Percentiles rank a stretch among this genome's conserved stretches.
Conservation (phyloP, 2,329 filamentous ascomycete genomes). For the Sporothrix humicola region DNA sequence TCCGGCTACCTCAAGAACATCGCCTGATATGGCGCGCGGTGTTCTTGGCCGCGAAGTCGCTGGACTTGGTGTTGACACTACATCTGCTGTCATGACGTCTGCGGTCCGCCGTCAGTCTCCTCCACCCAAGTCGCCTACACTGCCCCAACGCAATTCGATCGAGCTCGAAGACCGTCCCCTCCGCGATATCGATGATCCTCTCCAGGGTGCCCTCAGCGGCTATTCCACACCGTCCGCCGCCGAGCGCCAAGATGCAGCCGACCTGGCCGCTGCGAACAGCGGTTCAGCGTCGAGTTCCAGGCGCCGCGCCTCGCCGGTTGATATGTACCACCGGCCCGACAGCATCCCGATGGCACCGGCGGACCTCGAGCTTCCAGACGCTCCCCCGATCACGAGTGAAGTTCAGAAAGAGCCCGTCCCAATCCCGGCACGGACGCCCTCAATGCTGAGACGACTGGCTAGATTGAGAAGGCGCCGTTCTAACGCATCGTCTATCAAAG, state of each 20-base stretch:
- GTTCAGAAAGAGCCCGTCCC: slow-evolving; percentile 34
- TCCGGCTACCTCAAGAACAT: background rate
- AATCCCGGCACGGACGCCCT: slow-evolving; percentile 31
- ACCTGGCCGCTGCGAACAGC: background rate
- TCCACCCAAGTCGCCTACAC: background rate
- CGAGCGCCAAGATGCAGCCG: background rate
- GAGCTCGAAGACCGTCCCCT: slow-evolving; percentile 3
- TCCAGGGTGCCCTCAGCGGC: background rate
- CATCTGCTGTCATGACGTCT: slow-evolving; percentile 62
- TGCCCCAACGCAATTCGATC: background rate
- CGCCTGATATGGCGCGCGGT: slow-evolving; percentile 61
- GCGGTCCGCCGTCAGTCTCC: slow-evolving; percentile 55
- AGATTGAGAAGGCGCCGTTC: slow-evolving; percentile 46
- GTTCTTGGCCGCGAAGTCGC: slow-evolving; percentile 64
- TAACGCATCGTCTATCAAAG: slow-evolving; percentile 46
- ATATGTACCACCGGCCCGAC: slow-evolving; percentile 56
- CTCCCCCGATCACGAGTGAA: slow-evolving; percentile 12
- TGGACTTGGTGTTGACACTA: slow-evolving; percentile 60
- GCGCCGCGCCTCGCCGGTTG: slow-evolving; percentile 37
- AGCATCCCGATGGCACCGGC: slow-evolving; percentile 50
- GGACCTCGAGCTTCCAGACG: slow-evolving; percentile 6
- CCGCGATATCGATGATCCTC: slow-evolving; percentile 23
- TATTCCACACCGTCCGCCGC: slow-evolving; percentile 17
- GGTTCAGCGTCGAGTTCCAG: slow-evolving; percentile 19
- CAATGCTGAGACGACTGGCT: slow-evolving; percentile 32